phyloP scores from a whole-genome alignment of 345 rosid species.

The Dovyalis caffra region DNA sequence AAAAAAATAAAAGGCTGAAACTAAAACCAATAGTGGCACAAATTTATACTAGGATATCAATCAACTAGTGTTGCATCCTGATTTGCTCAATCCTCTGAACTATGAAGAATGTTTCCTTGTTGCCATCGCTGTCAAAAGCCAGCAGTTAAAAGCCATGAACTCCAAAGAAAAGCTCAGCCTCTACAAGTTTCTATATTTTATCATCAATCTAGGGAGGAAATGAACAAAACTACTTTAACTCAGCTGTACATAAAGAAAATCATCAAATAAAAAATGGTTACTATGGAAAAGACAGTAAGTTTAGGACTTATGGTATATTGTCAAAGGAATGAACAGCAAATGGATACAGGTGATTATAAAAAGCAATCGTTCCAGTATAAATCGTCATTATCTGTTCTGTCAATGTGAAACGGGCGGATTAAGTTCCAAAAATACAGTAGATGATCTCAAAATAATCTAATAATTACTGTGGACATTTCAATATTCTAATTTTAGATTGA shows the following conservation, averaged over 20 bases:
- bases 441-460: no score
- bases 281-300: background rate
- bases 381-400: no score
- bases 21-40: background rate
- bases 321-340: background rate
- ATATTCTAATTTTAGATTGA: no score
- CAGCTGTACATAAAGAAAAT: background rate
- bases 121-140: background rate
- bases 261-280: background rate
- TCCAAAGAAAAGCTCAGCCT: background rate
- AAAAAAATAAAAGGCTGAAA: background rate
- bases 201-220: background rate
- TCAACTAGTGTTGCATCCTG: background rate
- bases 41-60: background rate
- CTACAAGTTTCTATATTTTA: background rate
- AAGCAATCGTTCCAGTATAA: no score
- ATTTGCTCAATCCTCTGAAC: background rate
- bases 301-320: background rate
- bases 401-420: no score
- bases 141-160: no score
- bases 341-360: background rate
- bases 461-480: no score
- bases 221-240: background rate
- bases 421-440: no score
- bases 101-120: background rate